Evolutionary conservation across 192 early-diverging fungal species (phyloP).

Genomic region (Geranomyces michiganensis): DNA sequence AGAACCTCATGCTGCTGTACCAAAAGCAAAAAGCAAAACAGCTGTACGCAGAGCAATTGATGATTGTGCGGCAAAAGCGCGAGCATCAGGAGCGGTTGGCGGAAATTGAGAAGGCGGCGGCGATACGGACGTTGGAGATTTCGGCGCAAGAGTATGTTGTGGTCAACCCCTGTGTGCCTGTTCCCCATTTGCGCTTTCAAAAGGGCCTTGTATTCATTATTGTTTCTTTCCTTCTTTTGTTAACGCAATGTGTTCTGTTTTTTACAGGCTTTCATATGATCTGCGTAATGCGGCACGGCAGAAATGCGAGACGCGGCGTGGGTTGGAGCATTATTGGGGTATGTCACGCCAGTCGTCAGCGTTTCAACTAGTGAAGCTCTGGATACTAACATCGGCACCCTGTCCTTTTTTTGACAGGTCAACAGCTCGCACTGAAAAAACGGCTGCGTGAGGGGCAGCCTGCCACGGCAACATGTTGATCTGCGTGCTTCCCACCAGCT

Average conservation of each 20-base stretch:
- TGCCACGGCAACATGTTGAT: not conserved
- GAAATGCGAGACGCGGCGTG: constrained; percentile 32
- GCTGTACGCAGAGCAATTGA: constrained; percentile 55
- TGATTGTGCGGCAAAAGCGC: constrained; percentile 45
- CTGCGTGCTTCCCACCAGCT: no score
- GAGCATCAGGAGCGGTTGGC: constrained; percentile 44
- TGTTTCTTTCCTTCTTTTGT: not conserved
- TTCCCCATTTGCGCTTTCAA: not conserved
- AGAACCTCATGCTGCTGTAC: constrained; percentile 53
- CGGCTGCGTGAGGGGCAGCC: not conserved
- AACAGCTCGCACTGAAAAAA: constrained; percentile 14
- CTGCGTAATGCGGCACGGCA: constrained; percentile 32
- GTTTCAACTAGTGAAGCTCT: no score
- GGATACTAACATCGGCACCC: no score
- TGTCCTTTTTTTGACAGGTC: not conserved
- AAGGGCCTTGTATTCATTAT: not conserved
- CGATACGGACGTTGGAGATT: constrained; percentile 39
- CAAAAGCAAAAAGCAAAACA: constrained; percentile 56
- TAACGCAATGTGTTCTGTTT: not conserved
- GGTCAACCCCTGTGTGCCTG: no score
- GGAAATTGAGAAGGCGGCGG: constrained; percentile 43
- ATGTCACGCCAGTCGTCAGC: no score
- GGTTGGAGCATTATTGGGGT: constrained; percentile 43
- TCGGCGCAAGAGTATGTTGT: constrained; percentile 49
- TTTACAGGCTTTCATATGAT: constrained; percentile 44